Conservation (phyloP, 2,329 filamentous ascomycete genomes). For the Apiospora marii region DNA sequence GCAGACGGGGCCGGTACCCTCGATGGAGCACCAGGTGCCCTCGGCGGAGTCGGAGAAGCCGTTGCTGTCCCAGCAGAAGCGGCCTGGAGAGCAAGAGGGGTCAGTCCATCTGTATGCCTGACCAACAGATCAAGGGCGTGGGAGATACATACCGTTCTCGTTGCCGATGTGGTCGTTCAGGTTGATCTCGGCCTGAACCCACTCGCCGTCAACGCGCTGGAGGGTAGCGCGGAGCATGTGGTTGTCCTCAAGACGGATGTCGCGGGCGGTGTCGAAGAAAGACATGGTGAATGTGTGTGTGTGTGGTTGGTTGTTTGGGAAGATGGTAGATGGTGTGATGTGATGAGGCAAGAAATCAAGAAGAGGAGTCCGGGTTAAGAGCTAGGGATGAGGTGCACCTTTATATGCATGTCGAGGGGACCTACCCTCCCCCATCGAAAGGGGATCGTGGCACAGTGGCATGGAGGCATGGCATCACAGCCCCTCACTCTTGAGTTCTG, state of each 20-base stretch:
- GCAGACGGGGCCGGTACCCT: slow-evolving; percentile 58
- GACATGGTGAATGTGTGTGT: slow-evolving; percentile 46
- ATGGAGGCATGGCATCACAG: slow-evolving; percentile 17
- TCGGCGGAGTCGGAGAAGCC: slow-evolving; percentile 56
- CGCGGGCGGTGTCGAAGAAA: slow-evolving; percentile 57
- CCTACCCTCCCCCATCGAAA: slow-evolving; percentile 6
- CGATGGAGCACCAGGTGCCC: slow-evolving; percentile 55
- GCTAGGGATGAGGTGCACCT: slow-evolving; percentile 17
- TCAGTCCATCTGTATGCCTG: background rate
- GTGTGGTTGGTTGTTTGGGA: slow-evolving; percentile 17
- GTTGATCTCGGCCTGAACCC: slow-evolving; percentile 53
- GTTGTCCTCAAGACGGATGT: slow-evolving; percentile 58
- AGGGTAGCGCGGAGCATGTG: slow-evolving; percentile 56
- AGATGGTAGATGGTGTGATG: background rate
- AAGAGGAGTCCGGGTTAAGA: background rate
- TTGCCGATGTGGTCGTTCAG: slow-evolving; percentile 61
- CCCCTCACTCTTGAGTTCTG: background rate
- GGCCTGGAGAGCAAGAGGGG: slow-evolving; percentile 21
- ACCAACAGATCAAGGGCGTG: slow-evolving; percentile 18
- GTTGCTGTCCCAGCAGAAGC: slow-evolving; percentile 33
- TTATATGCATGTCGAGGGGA: slow-evolving; percentile 6
- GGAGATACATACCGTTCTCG: slow-evolving; percentile 44
- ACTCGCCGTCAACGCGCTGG: slow-evolving; percentile 50
- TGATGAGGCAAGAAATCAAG: background rate
- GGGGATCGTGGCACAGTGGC: slow-evolving; percentile 11